Evolutionary conservation across 352 stramenopile species (phyloP).

Genomic region (Phytophthora sojae): DNA sequence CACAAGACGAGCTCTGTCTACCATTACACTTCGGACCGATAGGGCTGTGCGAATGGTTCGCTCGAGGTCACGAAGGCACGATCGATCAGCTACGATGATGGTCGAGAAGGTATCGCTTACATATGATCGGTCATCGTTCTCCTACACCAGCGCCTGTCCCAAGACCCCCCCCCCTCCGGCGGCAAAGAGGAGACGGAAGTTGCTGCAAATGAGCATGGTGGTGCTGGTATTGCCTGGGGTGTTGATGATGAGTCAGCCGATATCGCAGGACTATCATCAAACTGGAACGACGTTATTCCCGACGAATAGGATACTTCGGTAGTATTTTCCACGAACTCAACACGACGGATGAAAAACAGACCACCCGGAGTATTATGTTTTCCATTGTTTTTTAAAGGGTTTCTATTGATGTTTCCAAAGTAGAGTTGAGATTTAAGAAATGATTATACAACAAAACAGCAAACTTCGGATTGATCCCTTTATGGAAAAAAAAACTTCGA

Average conservation of each 20-base stretch:
- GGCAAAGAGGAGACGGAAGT: not conserved
- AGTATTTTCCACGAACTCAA: too few relatives aligned
- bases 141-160: not conserved
- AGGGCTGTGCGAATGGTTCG: not conserved
- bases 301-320: too few relatives aligned
- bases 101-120: not conserved
- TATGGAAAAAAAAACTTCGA: too few relatives aligned
- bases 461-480: too few relatives aligned
- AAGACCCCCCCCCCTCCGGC: too few relatives aligned
- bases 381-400: too few relatives aligned
- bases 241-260: not conserved
- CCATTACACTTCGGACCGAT: not conserved
- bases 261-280: constrained; percentile 8
- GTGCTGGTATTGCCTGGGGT: not conserved
- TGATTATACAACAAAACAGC: too few relatives aligned
- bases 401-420: too few relatives aligned
- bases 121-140: not conserved
- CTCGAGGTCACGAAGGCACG: not conserved
- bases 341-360: too few relatives aligned
- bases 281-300: constrained; percentile 14
- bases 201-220: not conserved
- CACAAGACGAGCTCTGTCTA: not conserved
- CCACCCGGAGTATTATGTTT: too few relatives aligned
- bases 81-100: not conserved
- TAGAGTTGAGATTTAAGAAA: too few relatives aligned